Percentiles rank a stretch among this genome's conserved stretches.
These are phyloP conservation scores for Agaricus sinodeliciosus DNA, from an alignment of 768 basidiomycete genomes.

Conservation along the genomic window DNA sequence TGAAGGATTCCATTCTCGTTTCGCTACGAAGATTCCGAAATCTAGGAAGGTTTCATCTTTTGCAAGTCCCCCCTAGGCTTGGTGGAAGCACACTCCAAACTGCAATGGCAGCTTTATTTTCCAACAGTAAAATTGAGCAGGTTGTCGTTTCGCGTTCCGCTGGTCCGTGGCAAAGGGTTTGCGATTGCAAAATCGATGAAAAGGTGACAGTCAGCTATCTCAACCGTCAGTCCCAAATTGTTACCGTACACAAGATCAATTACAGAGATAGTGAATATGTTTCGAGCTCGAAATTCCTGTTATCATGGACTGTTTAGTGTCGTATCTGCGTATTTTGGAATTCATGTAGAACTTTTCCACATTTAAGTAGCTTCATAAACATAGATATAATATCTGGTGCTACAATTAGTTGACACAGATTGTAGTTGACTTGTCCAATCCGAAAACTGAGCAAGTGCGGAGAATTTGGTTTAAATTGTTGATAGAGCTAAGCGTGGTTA, in stretches of 20 bases:
- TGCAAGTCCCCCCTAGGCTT: background rate
- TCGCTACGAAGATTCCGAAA: background rate
- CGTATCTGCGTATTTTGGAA: slow-evolving; percentile 16
- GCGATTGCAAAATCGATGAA: background rate
- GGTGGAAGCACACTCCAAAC: background rate
- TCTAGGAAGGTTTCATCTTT: background rate
- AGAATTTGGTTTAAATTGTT: no score
- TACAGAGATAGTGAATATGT: background rate
- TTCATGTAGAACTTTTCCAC: no score
- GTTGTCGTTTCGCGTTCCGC: background rate
- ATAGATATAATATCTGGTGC: no score
- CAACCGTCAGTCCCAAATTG: background rate
- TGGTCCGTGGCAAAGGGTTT: background rate
- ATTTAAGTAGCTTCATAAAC: no score
- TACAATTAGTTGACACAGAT: no score
- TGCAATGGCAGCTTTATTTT: background rate
- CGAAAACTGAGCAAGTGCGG: no score
- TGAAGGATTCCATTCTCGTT: background rate
- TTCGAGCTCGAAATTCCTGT: background rate
- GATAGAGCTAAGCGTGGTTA: no score
- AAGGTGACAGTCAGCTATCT: background rate
- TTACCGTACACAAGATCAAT: background rate
- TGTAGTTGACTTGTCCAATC: no score
- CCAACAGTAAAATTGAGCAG: background rate
- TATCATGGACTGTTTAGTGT: background rate